Evolutionary conservation across 2,329 filamentous ascomycete species (phyloP).

Genomic region (Sclerotiophoma versabilis): DNA sequence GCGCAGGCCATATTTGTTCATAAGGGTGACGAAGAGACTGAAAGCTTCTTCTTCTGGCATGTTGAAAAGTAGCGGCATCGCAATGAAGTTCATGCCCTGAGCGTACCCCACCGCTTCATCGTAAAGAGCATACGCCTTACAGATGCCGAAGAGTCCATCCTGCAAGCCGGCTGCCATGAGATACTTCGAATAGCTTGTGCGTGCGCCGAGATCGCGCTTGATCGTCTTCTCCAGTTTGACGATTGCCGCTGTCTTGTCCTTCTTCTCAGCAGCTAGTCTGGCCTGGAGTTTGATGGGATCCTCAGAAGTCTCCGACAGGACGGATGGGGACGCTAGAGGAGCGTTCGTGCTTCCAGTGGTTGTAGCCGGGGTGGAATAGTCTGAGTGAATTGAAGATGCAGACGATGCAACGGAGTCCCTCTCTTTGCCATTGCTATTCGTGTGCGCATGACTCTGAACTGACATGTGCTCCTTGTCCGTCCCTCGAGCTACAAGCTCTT

Average conservation of each 20-base stretch:
- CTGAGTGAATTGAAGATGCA: slow-evolving; percentile 83
- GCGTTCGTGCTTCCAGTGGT: slow-evolving; percentile 55
- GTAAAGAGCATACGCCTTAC: slow-evolving; percentile 95
- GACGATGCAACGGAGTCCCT: slow-evolving; percentile 77
- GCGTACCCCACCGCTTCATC: slow-evolving; percentile 96
- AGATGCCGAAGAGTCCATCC: slow-evolving; percentile 92
- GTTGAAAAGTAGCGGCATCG: slow-evolving; percentile 96
- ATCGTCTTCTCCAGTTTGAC: slow-evolving; percentile 91
- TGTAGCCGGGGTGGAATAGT: slow-evolving; percentile 68
- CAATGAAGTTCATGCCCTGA: slow-evolving; percentile 98
- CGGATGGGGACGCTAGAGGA: slow-evolving; percentile 57
- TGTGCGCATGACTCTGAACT: slow-evolving; percentile 31
- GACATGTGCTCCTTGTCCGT: slow-evolving; percentile 72
- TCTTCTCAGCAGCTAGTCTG: slow-evolving; percentile 69
- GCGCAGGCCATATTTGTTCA: slow-evolving; percentile 94
- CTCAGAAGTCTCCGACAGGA: slow-evolving; percentile 66
- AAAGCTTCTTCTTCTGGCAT: slow-evolving; percentile 99
- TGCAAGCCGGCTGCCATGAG: slow-evolving; percentile 89
- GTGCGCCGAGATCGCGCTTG: slow-evolving; percentile 84
- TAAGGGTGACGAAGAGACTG: slow-evolving; percentile 86
- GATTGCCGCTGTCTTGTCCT: slow-evolving; percentile 75
- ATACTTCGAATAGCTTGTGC: slow-evolving; percentile 97
- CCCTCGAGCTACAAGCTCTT: slow-evolving; percentile 78
- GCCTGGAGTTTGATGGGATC: slow-evolving; percentile 70
- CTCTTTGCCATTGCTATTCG: slow-evolving; percentile 63